These are phyloP conservation scores for Coemansia sp. DNA, from an alignment of 371 early-diverging fungal genomes.

Conservation along the genomic window DNA sequence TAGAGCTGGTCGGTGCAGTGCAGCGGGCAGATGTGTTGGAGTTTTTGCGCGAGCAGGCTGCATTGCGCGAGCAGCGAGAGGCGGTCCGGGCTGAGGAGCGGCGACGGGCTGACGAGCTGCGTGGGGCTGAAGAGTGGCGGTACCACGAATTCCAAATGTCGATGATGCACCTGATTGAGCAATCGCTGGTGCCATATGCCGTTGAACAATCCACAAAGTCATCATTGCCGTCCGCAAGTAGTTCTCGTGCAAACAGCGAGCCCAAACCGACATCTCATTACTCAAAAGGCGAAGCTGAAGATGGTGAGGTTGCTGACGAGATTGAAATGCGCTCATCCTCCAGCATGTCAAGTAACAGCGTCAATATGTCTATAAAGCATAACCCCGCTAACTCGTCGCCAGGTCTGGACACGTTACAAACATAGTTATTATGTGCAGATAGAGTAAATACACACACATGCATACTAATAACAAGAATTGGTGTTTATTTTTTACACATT, in stretches of 20 bases:
- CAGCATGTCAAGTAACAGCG: no score
- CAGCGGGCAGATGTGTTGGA: constrained; percentile 28
- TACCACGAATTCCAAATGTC: constrained; percentile 53
- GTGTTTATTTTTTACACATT: no score
- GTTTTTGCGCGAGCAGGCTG: constrained; percentile 38
- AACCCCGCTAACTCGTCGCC: background rate
- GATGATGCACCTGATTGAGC: constrained; percentile 29
- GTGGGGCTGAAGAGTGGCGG: constrained; percentile 42
- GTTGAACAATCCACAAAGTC: background rate
- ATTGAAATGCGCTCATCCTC: no score
- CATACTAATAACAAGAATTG: no score
- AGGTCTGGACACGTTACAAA: no score
- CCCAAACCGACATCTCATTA: no score
- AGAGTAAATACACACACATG: no score
- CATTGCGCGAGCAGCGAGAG: constrained; percentile 39
- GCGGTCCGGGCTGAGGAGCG: constrained; percentile 30
- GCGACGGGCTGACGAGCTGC: constrained; percentile 25
- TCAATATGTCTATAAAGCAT: background rate
- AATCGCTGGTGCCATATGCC: constrained; percentile 21
- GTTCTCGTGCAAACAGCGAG: no score
- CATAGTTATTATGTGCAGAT: no score
- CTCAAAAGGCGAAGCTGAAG: no score
- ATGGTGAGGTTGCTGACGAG: no score
- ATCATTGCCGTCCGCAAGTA: background rate
- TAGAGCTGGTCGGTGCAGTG: constrained; percentile 31